phyloP scores from a whole-genome alignment of 208 protist genomes.

The Crithidia sp. region DNA sequence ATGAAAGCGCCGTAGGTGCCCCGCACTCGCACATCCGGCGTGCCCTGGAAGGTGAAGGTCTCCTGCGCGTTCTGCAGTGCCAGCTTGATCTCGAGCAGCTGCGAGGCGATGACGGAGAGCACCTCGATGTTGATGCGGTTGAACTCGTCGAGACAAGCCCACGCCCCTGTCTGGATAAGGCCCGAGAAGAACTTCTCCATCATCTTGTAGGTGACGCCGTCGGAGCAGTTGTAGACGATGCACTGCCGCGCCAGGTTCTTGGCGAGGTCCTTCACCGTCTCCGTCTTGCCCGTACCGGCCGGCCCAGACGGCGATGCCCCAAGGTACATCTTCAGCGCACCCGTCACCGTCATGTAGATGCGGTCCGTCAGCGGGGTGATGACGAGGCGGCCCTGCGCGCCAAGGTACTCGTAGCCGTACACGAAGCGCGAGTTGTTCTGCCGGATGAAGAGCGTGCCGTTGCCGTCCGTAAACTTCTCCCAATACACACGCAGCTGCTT shows the following conservation, averaged over 20 bases:
- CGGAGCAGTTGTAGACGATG: conserved; percentile 98
- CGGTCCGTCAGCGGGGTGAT: conserved; percentile 98
- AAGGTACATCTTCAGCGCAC: conserved; percentile 94
- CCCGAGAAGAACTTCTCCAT: conserved; percentile 98
- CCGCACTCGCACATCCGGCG: conserved; percentile 93
- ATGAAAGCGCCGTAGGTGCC: conserved; percentile 97
- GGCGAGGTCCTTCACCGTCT: conserved; percentile 96
- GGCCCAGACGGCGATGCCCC: conserved; percentile 95
- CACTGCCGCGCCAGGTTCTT: conserved; percentile 97
- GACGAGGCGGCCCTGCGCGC: conserved; percentile 95
- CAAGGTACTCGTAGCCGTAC: conserved; percentile 99
- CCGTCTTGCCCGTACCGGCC: conserved; percentile 98
- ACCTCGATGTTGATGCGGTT: conserved; percentile 99
- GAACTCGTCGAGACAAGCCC: conserved; percentile 99
- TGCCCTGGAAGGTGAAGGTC: conserved; percentile 95
- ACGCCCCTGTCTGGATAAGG: conserved; percentile 96
- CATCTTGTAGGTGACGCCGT: conserved; percentile 97
- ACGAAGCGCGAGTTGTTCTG: conserved; percentile 96
- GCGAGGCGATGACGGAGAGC: conserved; percentile 97
- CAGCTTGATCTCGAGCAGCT: conserved; percentile 96
- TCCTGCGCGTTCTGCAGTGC: conserved; percentile 92
- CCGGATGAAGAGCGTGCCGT: conserved; percentile 94
- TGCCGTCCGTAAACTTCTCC: conserved; percentile 92
- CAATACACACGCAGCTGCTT: conserved; percentile 98
- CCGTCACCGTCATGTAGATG: conserved; percentile 98